phyloP scores from a whole-genome alignment of 345 rosid genomes.

The Heritiera littoralis region DNA sequence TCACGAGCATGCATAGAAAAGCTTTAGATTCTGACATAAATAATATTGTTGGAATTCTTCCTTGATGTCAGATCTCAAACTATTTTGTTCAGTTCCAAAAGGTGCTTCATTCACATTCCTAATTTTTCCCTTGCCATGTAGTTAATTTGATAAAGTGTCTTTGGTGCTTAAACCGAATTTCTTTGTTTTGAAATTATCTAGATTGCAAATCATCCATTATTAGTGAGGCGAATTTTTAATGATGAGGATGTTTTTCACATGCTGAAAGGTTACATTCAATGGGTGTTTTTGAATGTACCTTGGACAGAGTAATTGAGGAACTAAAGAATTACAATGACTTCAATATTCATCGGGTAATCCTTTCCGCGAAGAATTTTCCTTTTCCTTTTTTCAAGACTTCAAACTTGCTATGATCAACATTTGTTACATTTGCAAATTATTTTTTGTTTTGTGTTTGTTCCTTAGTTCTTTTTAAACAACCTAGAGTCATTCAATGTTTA shows the following conservation, averaged over 20 bases:
- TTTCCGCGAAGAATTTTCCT: slow-evolving; percentile 5
- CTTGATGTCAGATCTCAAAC: slow-evolving; percentile 85
- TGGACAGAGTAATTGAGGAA: slow-evolving; percentile 83
- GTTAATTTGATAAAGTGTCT: background rate
- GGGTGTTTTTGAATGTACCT: slow-evolving; percentile 85
- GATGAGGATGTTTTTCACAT: slow-evolving; percentile 71
- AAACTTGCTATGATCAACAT: background rate
- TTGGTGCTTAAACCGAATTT: slow-evolving; percentile 13
- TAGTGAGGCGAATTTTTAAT: slow-evolving; percentile 78
- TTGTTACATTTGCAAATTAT: background rate
- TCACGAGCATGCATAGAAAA: slow-evolving; percentile 70
- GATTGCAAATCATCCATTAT: slow-evolving; percentile 98
- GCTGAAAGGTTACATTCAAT: slow-evolving; percentile 78
- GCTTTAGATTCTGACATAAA: slow-evolving; percentile 48
- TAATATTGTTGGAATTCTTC: slow-evolving; percentile 56
- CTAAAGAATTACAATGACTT: slow-evolving; percentile 81
- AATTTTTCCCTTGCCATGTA: background rate
- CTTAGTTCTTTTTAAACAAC: background rate
- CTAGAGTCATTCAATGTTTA: background rate
- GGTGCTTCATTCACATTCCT: slow-evolving; percentile 38
- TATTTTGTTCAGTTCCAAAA: slow-evolving; percentile 93
- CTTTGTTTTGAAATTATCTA: slow-evolving; percentile 27
- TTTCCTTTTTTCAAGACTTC: background rate
- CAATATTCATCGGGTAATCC: slow-evolving; percentile 82
- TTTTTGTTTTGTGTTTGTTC: background rate